Percentiles rank a stretch among this genome's conserved stretches.
phyloP scores from a whole-genome alignment of 768 basidiomycete species.

The Termitomyces sp. region DNA sequence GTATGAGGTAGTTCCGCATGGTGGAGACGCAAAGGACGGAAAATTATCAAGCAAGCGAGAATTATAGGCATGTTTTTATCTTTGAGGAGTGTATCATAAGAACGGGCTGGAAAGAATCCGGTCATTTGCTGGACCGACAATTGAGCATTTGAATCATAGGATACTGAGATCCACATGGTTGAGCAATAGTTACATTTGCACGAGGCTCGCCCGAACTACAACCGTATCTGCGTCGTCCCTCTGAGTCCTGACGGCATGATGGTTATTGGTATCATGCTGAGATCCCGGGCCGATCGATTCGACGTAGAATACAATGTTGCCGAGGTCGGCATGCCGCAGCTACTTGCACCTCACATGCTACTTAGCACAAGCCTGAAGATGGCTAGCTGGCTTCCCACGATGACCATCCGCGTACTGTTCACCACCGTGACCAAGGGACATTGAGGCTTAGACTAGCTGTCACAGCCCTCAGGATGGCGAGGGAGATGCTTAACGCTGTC shows the following conservation, averaged over 20 bases:
- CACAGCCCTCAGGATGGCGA: no score
- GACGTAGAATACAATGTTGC: background rate
- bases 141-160: background rate
- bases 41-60: background rate
- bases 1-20: constrained; percentile 4
- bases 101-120: constrained; percentile 7
- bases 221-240: background rate
- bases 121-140: constrained; percentile 10
- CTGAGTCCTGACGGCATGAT: background rate
- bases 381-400: background rate
- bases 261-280: no score
- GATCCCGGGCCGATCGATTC: background rate
- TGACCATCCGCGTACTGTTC: background rate
- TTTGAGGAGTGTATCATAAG: background rate
- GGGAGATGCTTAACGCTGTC: no score
- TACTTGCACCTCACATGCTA: no score
- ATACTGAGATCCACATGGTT: background rate
- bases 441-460: no score
- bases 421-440: background rate
- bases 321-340: no score
- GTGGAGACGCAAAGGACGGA: background rate
- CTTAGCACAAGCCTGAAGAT: no score
- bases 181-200: background rate
- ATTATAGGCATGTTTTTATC: background rate
- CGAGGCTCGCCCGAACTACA: background rate